Evolutionary conservation across 306 rosid species (phyloP).

Genomic region (Cicer pinnatifidum): DNA sequence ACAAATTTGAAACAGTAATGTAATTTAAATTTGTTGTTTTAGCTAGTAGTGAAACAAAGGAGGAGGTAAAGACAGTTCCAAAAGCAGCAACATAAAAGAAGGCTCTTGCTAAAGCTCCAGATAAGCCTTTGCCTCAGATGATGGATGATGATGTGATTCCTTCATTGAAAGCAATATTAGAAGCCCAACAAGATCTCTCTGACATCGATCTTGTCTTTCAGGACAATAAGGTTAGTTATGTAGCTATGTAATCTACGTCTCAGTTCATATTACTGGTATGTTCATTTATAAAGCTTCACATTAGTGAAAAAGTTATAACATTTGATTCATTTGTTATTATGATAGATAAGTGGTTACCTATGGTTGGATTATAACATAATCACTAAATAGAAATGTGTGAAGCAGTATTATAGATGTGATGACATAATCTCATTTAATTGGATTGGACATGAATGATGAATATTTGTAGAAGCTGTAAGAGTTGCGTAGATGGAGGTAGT

Average conservation of each 20-base stretch:
- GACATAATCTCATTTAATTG: neutral
- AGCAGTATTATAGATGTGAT: neutral
- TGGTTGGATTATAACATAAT: neutral
- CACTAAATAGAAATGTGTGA: neutral
- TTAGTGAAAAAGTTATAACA: conserved; percentile 25
- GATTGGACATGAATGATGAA: neutral
- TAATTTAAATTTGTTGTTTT: conserved; percentile 24
- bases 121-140: conserved; percentile 77
- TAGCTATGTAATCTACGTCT: conserved; percentile 7
- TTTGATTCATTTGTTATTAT: conserved; percentile 14
- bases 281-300: neutral
- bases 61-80: conserved; percentile 59
- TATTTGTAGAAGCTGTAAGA: conserved; percentile 1
- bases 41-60: conserved; percentile 64
- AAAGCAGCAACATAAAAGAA: conserved; percentile 70
- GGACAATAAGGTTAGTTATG: conserved; percentile 66
- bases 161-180: conserved; percentile 68
- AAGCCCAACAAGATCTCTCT: conserved; percentile 70
- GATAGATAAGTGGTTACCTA: neutral
- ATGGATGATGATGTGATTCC: conserved; percentile 97
- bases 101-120: conserved; percentile 73
- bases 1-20: neutral
- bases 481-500: neutral
- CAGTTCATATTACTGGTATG: neutral
- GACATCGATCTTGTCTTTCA: conserved; percentile 67